Evolutionary conservation across 164 flowering plant species (phyloP).

Genomic region (Vitis rupestris): DNA sequence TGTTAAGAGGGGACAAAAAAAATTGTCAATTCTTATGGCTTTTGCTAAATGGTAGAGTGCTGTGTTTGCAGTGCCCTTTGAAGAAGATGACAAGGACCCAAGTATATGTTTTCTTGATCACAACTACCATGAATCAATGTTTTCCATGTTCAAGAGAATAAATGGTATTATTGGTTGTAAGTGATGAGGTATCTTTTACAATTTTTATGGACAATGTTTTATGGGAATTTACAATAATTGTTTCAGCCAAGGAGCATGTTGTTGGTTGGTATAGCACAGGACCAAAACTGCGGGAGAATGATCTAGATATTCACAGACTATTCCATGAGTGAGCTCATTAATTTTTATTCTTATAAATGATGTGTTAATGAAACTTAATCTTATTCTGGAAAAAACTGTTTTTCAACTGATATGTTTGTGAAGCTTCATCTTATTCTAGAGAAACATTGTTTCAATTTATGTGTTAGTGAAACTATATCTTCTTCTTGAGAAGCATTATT

Average conservation of each 20-base stretch:
- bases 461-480: too few relatives aligned
- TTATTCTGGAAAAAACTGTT: too few relatives aligned
- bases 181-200: too few relatives aligned
- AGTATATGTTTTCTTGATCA: conserved; percentile 99
- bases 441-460: too few relatives aligned
- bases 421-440: too few relatives aligned
- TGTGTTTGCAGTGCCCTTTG: conserved; percentile 82
- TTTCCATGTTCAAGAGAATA: conserved; percentile 95
- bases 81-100: conserved; percentile 94
- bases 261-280: conserved; percentile 99
- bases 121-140: conserved; percentile 97
- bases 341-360: too few relatives aligned
- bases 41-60: background rate
- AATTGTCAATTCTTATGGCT: background rate
- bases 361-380: too few relatives aligned
- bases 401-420: too few relatives aligned
- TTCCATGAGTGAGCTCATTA: conserved; percentile 70
- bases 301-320: conserved; percentile 71
- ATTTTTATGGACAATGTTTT: too few relatives aligned
- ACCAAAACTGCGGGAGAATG: conserved; percentile 92
- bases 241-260: conserved; percentile 99
- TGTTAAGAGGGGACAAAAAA: too few relatives aligned
- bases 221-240: background rate
- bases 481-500: too few relatives aligned
- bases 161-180: conserved; percentile 53